A percentile compares a stretch with the other conserved stretches of the same genome.
Evolutionary conservation across 2,329 filamentous ascomycete species (phyloP).

Genomic region (Ceratocystis variospora): DNA sequence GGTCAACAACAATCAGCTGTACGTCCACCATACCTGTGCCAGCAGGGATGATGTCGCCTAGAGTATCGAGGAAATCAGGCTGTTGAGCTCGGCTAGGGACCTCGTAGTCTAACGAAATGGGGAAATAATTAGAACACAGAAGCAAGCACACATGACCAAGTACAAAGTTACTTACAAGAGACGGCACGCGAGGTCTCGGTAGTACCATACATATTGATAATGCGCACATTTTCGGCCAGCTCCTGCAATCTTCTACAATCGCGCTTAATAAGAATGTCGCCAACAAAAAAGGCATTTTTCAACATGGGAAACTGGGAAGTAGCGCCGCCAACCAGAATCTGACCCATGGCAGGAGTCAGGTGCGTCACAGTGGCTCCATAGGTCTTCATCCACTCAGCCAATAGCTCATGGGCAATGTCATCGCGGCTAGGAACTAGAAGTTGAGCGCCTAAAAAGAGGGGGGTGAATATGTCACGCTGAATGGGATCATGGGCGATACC

Average conservation of each 20-base stretch:
- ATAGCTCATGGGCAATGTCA: conserved; percentile 70
- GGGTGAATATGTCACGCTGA: conserved; percentile 68
- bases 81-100: conserved; percentile 54
- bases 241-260: conserved; percentile 67
- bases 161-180: conserved; percentile 35
- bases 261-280: conserved; percentile 72
- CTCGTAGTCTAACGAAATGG: conserved; percentile 43
- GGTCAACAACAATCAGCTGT: conserved; percentile 72
- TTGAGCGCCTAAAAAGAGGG: conserved; percentile 70
- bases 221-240: conserved; percentile 59
- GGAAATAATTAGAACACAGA: neutral
- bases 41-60: conserved; percentile 61
- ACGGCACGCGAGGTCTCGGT: conserved; percentile 75
- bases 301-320: conserved; percentile 62
- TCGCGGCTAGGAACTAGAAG: conserved; percentile 67
- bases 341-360: conserved; percentile 90
- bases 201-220: conserved; percentile 79
- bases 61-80: conserved; percentile 34
- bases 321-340: conserved; percentile 80
- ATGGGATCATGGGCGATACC: conserved; percentile 61
- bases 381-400: conserved; percentile 78
- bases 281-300: conserved; percentile 77
- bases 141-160: neutral
- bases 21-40: conserved; percentile 81
- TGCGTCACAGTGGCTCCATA: conserved; percentile 68